Evolutionary conservation across 805 yeast species (phyloP).

Genomic region (Wickerhamiella lipophila): DNA sequence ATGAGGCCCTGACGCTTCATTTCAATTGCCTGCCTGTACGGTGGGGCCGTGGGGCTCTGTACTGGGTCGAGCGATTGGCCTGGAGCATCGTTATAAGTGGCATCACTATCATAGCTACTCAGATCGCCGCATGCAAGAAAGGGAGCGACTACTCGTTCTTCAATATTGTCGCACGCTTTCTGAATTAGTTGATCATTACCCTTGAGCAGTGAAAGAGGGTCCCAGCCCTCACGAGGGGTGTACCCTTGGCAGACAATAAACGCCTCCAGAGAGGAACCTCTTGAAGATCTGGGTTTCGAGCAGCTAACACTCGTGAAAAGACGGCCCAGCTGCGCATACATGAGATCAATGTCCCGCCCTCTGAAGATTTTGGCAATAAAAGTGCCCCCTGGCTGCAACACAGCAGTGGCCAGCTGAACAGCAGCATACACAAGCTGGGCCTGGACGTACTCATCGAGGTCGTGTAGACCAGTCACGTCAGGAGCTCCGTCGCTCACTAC

Average conservation of each 20-base stretch:
- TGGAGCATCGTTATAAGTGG: constrained; percentile 56
- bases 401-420: constrained; percentile 77
- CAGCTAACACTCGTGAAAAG: constrained; percentile 79
- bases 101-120: constrained; percentile 82
- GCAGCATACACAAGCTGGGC: constrained; percentile 90
- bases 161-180: constrained; percentile 24
- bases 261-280: constrained; percentile 90
- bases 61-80: constrained; percentile 69
- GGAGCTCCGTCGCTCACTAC: constrained; percentile 98
- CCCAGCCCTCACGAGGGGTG: constrained; percentile 73
- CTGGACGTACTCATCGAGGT: constrained; percentile 91
- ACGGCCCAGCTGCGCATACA: constrained; percentile 83
- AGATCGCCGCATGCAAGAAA: constrained; percentile 93
- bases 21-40: constrained; percentile 84
- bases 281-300: constrained; percentile 90
- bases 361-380: constrained; percentile 95
- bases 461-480: constrained; percentile 95
- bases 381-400: constrained; percentile 77
- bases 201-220: constrained; percentile 35
- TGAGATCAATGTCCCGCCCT: constrained; percentile 86
- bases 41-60: constrained; percentile 93
- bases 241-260: constrained; percentile 87
- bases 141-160: constrained; percentile 71
- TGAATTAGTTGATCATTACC: constrained; percentile 32
- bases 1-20: constrained; percentile 57